Evolutionary conservation across 2,329 filamentous ascomycete species (phyloP).

Genomic region (Tothia fuscella): DNA sequence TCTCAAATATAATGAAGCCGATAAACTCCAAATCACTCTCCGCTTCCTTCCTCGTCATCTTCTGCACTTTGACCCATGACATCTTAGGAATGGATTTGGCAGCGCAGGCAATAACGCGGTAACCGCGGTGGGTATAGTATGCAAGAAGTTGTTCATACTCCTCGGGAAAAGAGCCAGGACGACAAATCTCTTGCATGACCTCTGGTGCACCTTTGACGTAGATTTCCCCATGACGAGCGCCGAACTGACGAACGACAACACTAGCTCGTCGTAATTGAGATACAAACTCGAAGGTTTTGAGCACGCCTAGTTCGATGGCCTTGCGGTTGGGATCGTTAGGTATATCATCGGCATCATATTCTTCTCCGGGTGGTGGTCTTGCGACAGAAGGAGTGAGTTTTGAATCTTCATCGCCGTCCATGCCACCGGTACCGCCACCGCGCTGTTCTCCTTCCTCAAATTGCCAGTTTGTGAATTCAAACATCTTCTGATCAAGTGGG

Average conservation of each 20-base stretch:
- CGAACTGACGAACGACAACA: constrained; percentile 82
- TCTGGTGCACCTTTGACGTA: constrained; percentile 97
- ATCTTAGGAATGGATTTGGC: constrained; percentile 78
- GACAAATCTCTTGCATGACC: constrained; percentile 89
- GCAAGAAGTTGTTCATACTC: constrained; percentile 85
- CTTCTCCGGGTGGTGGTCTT: constrained; percentile 55
- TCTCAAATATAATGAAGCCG: constrained; percentile 97
- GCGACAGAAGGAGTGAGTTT: constrained; percentile 81
- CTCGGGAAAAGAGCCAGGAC: constrained; percentile 66
- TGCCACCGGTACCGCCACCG: constrained; percentile 48
- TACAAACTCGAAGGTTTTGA: constrained; percentile 89
- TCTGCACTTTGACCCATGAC: constrained; percentile 89
- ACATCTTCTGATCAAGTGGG: constrained; percentile 95
- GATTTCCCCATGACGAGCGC: constrained; percentile 69
- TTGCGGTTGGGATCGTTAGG: constrained; percentile 32
- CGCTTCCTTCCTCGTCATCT: constrained; percentile 77
- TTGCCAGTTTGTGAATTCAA: constrained; percentile 86
- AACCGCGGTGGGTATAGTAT: constrained; percentile 90
- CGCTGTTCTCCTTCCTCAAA: constrained; percentile 79
- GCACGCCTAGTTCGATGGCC: constrained; percentile 73
- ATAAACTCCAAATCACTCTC: constrained; percentile 77
- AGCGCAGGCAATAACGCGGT: constrained; percentile 90
- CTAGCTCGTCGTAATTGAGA: constrained; percentile 86
- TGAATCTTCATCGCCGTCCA: constrained; percentile 59
- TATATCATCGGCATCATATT: constrained; percentile 44